These are phyloP conservation scores for Mycothermus thermophilus DNA, from an alignment of 495 filamentous ascomycete species.

Conservation along the genomic window DNA sequence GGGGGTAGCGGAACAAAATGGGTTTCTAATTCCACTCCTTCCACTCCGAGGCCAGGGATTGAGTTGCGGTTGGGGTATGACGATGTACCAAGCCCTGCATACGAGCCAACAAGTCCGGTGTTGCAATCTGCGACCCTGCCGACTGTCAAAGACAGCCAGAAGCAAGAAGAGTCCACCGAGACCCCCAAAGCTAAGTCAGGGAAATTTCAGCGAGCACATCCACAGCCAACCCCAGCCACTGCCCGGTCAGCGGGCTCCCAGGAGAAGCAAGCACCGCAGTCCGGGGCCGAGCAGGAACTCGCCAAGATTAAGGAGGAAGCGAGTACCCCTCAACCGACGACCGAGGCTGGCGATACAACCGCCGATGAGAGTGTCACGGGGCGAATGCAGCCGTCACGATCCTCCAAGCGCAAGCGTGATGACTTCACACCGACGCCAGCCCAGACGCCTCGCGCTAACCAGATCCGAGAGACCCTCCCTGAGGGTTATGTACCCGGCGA, in stretches of 20 bases:
- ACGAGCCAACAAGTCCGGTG: constrained; percentile 34
- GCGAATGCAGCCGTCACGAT: constrained; percentile 13
- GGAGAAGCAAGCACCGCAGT: constrained; percentile 8
- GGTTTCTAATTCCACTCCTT: constrained; percentile 29
- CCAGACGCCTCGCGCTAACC: constrained; percentile 2
- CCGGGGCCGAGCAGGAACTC: constrained; percentile 2
- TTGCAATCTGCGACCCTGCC: constrained; percentile 4
- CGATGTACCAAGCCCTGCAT: constrained; percentile 26
- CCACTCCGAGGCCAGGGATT: constrained; percentile 26
- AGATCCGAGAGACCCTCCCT: constrained; percentile 1
- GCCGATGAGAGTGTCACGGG: constrained; percentile 28
- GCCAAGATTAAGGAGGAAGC: constrained; percentile 55
- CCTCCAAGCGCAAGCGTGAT: constrained; percentile 34
- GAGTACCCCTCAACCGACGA: constrained; percentile 41
- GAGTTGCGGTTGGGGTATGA: constrained; percentile 14
- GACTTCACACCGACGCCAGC: constrained; percentile 21
- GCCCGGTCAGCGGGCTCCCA: constrained; percentile 17
- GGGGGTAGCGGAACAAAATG: constrained; percentile 36
- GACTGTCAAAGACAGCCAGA: background rate
- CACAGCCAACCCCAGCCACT: too few relatives aligned
- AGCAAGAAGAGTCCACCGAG: constrained; percentile 1
- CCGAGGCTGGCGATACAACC: constrained; percentile 36
- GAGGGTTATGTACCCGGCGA: constrained; percentile 1
- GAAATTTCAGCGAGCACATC: constrained; percentile 6
- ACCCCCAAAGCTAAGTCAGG: constrained; percentile 6